phyloP scores from a whole-genome alignment of 2,329 filamentous ascomycete species.

The Monosporascus sp. region DNA sequence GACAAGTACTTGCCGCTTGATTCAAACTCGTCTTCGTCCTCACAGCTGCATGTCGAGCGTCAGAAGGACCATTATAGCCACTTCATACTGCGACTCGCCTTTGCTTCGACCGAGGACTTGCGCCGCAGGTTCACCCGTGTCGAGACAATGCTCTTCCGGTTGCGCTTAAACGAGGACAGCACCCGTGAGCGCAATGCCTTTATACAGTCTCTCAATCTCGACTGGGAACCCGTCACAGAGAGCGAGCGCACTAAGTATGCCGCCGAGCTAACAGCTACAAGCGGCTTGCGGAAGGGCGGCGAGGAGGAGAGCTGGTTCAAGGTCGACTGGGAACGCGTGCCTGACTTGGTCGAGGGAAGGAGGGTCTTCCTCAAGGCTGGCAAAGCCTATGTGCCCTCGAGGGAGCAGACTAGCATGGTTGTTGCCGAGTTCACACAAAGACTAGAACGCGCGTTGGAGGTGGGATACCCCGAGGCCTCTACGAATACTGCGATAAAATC shows the following conservation, averaged over 20 bases:
- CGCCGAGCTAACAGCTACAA: conserved; percentile 52
- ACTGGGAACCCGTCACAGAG: conserved; percentile 78
- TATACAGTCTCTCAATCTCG: conserved; percentile 68
- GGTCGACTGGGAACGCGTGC: conserved; percentile 90
- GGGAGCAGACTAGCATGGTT: conserved; percentile 85
- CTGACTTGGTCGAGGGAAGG: conserved; percentile 78
- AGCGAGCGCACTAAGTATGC: conserved; percentile 67
- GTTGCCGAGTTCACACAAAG: conserved; percentile 76
- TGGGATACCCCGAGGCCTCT: conserved; percentile 30
- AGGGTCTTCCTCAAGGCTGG: conserved; percentile 72
- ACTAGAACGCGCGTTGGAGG: conserved; percentile 78
- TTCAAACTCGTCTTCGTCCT: conserved; percentile 25
- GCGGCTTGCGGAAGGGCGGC: conserved; percentile 31
- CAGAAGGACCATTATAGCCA: conserved; percentile 97
- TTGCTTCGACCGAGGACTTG: conserved; percentile 85
- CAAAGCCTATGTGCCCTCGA: conserved; percentile 84
- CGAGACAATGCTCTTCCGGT: conserved; percentile 82
- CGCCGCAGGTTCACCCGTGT: conserved; percentile 79
- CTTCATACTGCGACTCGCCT: conserved; percentile 91
- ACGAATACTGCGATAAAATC: conserved; percentile 1
- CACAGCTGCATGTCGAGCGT: conserved; percentile 62
- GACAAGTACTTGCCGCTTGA: conserved; percentile 53
- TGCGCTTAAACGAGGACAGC: conserved; percentile 76
- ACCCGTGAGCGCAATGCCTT: conserved; percentile 67
- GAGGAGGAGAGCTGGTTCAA: conserved; percentile 94